Conservation (phyloP, 2,329 filamentous ascomycete genomes). For the Cytospora schulzeri region DNA sequence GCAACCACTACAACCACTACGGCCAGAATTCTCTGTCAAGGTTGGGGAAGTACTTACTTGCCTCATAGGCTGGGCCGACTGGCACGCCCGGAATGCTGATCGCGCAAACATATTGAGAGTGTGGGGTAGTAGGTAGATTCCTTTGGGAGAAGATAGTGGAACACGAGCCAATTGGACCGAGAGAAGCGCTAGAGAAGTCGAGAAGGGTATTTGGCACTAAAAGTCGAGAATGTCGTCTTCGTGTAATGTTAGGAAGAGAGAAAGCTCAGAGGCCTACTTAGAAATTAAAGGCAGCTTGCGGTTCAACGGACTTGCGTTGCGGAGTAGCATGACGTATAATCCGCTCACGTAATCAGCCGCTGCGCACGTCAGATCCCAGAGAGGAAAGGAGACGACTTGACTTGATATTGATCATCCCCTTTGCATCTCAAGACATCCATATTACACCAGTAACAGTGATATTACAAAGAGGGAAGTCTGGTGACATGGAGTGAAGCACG, state of each 20-base stretch:
- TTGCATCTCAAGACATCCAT: background rate
- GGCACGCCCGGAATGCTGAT: constrained; percentile 63
- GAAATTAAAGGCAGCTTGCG: background rate
- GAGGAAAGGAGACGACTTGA: no score
- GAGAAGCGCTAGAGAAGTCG: background rate
- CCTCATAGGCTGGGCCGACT: constrained; percentile 66
- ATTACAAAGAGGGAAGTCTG: background rate
- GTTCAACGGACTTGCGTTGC: background rate
- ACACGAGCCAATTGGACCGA: background rate
- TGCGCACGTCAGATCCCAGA: no score
- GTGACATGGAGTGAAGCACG: background rate
- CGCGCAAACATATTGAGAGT: constrained; percentile 65
- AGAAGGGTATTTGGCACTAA: background rate
- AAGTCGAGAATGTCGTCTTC: background rate
- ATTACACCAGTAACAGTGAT: background rate
- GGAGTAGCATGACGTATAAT: background rate
- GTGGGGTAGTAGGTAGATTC: constrained; percentile 24
- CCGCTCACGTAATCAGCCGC: background rate
- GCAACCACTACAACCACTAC: constrained; percentile 5
- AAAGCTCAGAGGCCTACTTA: background rate
- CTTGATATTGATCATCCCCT: no score
- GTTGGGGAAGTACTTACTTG: constrained; percentile 53
- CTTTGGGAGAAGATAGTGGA: background rate
- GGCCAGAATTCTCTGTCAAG: background rate
- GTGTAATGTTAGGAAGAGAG: background rate